Base-by-base conservation (phyloP, 2,329 filamentous ascomycete species). In the Samsoniella hepiali region DNA sequence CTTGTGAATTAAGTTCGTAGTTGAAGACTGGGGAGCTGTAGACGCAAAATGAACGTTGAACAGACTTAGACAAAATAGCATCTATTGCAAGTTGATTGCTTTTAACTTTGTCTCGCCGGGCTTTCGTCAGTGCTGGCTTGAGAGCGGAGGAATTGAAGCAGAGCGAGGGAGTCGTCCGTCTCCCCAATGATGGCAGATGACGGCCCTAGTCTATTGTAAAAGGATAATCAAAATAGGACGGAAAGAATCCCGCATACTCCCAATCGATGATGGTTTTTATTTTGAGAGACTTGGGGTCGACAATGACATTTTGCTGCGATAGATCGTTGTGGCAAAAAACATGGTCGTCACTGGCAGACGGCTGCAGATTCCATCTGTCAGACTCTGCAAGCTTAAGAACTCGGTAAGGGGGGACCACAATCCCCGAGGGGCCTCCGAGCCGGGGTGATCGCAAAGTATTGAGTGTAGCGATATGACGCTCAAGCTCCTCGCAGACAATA, bases 181-280 rank as follows among this genome's bases (percentile, higher is more conserved):
- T 68, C 66, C 15, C 44, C 62, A 29, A 64, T 47, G 31, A 63
- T 65, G 15, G 66, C 65, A 45, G 67, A 32, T 7, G 66, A 68
- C 22, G 65, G 67, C 62, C 57, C 71, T 65, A 63, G 67, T 68
- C 62, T 60, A 1, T 64, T 55, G 5, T 68, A 72, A 31, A 73
- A 0, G 65, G 61, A 36, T 57, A 63, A 58, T 74, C 72, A 64
- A 74, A 75, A 55, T 68, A 63, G 71, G 73, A 53, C 13, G 71
- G 73, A 47, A 65, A 76, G 66, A 73, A 76, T 1, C 75, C 75
- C 1, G 71, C 71, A 61, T 73, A 76, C 65, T 78, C 75, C 75
- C 75, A 77, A 53, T 76, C 75, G 22, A 77, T 67, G 44, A 76
- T 72, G 5, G 72, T 72, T 2, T 61, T 65, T 11, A 77, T 70